Evolutionary conservation across 2,329 filamentous ascomycete genomes (phyloP), one percentile per base, ranked within the genome.

Genomic region (Myriangium duriaei): DNA sequence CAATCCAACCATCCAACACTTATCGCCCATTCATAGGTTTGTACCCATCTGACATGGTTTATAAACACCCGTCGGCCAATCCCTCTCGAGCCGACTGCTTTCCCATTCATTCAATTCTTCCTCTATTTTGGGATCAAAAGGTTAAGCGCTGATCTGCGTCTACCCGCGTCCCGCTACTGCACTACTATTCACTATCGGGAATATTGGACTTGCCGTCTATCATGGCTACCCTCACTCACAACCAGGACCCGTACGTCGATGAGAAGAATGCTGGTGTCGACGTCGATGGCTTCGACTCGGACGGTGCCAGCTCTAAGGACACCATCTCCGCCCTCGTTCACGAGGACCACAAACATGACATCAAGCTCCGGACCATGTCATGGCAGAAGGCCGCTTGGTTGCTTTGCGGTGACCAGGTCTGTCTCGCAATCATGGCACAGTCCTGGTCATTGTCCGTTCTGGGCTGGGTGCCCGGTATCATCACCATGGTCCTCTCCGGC

Each of bases 321-420:
- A 43, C 43, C 28, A 49, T 52, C 45, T 45, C 40, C 11, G 49
- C 44, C 11, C 47, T 52, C 9, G 45, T 51, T 14, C 14, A 32
- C 4, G 48, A 51, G 58, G 64, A 66, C 45, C 62, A 65, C 44
- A 44, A 51, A 32, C 64, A 68, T 57, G 67, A 69, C 3, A 70
- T 70, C 53, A 61, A 67, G 47, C 60, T 70, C 10, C 59, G 66
- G n/a, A 68, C 64, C 1, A 68, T 68, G 65, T 61, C 64, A 19
- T 70, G 67, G 66, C 64, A 69, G 44, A 68, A 68, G 47, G 64
- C 63, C 2, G 63, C 65, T 5, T 67, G 62, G 56, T 49, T 68
- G 24, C 59, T 68, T 4, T 54, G 51, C 9, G 65, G 65, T 24
- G 65, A 69, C 32, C 65, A 68, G 48, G 64, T 69, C 24, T 69